Base-by-base conservation (phyloP, 2,329 filamentous ascomycete genomes). In the Lecanosticta acicola region DNA sequence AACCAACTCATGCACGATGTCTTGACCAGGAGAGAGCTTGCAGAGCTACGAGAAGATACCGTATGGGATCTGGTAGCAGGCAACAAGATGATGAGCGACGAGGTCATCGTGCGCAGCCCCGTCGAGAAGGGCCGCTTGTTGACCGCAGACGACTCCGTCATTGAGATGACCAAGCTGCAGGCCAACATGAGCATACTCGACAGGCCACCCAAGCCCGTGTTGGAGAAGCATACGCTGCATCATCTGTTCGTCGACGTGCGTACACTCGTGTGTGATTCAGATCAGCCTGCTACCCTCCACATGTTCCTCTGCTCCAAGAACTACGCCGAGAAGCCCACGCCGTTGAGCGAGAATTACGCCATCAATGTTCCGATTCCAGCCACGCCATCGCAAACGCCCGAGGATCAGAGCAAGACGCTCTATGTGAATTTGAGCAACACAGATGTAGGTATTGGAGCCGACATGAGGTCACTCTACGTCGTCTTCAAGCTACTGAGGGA, bases 141-240 rank as follows among this genome's bases (percentile, higher is more conserved):
- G 59, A 96, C 90, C 0, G 88, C 87, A 10, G 85, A 96, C 43
- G 93, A 98, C 67, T 95, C 90, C 1, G 87, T 93, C 3, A 85
- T 97, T 20, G 86, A 95, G 48, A 80, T 96, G 55, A 91, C 91
- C 4, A 88, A 83, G 63, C 73, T 97, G 46, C 94, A 98, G 70
- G 94, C 93, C 3, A 80, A 90, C 62, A 98, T 98, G 93, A 94
- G 89, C 66, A 77, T 97, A 59, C 74, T 98, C 37, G 84, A 95
- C 47, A 84, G 87, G 56, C 80, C 83, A n/a, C 90, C 89, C 0
- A 78, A 79, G 16, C 74, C 79, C 3, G 72, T 79, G 8, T 68
- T 79, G 13, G 89, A 85, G 56, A 74, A 88, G 56, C 76, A 83
- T 40, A 82, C 86, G 29, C 71, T 94, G 43, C 86, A 95, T 62